Percentiles rank a stretch among this genome's conserved stretches.
Conservation (phyloP, 1,284 basidiomycete genomes). For the Leccinum insolens region DNA sequence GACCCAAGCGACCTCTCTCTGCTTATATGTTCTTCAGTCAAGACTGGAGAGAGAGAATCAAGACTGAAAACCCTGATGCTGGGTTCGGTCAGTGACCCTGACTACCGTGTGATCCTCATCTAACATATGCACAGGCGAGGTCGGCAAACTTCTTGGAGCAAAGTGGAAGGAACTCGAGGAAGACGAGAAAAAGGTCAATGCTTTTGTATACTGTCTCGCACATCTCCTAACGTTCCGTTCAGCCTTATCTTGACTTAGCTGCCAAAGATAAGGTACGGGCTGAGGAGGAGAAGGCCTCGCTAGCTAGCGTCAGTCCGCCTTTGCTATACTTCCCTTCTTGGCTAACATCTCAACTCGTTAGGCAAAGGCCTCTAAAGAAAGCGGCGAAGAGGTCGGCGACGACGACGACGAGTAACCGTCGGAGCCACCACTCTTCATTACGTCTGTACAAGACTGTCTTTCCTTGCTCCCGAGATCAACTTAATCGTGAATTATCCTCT, state of each 20-base stretch:
- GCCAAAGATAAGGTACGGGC: conserved; percentile 84
- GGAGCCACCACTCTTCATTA: neutral
- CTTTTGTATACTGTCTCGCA: neutral
- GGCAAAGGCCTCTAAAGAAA: conserved; percentile 48
- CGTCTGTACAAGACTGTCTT: conserved; percentile 17
- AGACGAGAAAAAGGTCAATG: conserved; percentile 79
- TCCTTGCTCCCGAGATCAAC: conserved; percentile 10
- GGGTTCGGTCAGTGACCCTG: conserved; percentile 71
- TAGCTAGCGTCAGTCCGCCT: conserved; percentile 61
- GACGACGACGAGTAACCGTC: conserved; percentile 51
- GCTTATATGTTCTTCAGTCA: conserved; percentile 99
- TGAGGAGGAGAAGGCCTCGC: conserved; percentile 78
- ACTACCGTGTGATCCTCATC: conserved; percentile 9
- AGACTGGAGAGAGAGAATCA: conserved; percentile 94
- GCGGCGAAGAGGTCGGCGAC: conserved; percentile 61
- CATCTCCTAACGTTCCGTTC: conserved; percentile 12
- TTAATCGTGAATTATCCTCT: conserved; percentile 23
- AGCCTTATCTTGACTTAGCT: conserved; percentile 93
- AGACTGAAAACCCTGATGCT: conserved; percentile 93
- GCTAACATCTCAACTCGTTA: neutral
- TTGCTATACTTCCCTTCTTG: rapidly evolving
- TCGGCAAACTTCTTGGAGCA: conserved; percentile 85
- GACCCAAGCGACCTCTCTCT: conserved; percentile 87
- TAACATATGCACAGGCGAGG: conserved; percentile 55
- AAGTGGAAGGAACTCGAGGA: conserved; percentile 91